Base-by-base conservation (phyloP, 2,329 filamentous ascomycete genomes). In the Xylaria multiplex region DNA sequence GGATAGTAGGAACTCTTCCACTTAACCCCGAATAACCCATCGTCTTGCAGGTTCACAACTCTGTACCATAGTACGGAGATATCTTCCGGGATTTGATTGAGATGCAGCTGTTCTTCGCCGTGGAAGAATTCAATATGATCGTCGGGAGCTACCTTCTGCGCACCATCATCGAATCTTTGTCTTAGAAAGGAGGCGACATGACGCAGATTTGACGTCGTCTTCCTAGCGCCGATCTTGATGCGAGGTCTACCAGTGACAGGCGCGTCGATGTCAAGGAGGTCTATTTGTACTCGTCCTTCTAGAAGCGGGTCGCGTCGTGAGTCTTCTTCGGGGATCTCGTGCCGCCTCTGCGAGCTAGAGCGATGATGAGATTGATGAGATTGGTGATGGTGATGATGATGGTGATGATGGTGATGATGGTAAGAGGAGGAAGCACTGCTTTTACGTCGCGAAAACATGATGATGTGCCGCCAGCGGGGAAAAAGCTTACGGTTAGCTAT, bases 191-290 rank as follows among this genome's bases (percentile, higher is more conserved):
- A 64, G 16, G 48, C 55, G 9, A 74, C 40, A 3, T 71, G 61
- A 19, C 24, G 24, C 6, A 75, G 58, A 3, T 59, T 59, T 35
- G 63, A 70, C 3, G 66, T 66, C 14, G 66, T 66, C 14, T 59
- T 59, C 62, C 66, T 70, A 22, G 71, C 57, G 4, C 53, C 50
- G 37, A 72, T 65, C 43, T 61, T 68, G 27, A 73, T 58, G 30
- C 19, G 32, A 2, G 54, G 65, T 14, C 74, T 67, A 13, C 62
- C 52, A 11, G 50, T 56, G 59, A 24, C 7, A 9, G 32, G 24
- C 4, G 66, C 67, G 50, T 75, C 73, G 13, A 75, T 57, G 49
- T 75, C 74, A 35, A 68, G 13, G 14, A 75, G 68, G 3, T 71
- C 59, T 46, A 75, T 71, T 49, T 64, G 63, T 64, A 43, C 71